Evolutionary conservation across 2,329 filamentous ascomycete genomes (phyloP).

Genomic region (Mycogone perniciosa): DNA sequence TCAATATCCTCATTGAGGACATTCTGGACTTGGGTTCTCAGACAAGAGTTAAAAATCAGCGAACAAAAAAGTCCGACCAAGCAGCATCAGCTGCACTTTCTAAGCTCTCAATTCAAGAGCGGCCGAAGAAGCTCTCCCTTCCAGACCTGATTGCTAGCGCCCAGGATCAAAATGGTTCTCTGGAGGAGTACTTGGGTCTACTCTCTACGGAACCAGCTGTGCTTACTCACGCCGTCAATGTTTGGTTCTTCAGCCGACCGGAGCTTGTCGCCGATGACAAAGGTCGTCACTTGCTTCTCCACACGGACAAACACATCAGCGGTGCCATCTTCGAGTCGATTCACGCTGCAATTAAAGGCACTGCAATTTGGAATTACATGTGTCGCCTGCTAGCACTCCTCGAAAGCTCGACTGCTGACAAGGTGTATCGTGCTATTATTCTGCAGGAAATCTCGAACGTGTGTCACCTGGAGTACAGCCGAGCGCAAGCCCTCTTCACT

Average conservation of each 20-base stretch:
- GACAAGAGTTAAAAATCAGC: conserved; percentile 16
- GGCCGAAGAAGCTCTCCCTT: conserved; percentile 24
- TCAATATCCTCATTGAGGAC: conserved; percentile 37
- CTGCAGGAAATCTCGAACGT: conserved; percentile 42
- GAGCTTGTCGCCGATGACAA: conserved; percentile 40
- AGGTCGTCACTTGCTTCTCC: conserved; percentile 30
- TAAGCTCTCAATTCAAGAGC: conserved; percentile 17
- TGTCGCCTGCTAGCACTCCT: conserved; percentile 30
- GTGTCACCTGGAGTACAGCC: conserved; percentile 37
- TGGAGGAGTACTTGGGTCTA: conserved; percentile 31
- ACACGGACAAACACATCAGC: conserved; percentile 38
- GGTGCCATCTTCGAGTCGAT: conserved; percentile 36
- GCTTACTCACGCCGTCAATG: conserved; percentile 28
- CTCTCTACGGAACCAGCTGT: conserved; percentile 27
- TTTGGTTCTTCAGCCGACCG: conserved; percentile 33
- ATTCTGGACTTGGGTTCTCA: conserved; percentile 35
- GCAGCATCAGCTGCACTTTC: neutral
- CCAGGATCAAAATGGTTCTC: conserved; percentile 26
- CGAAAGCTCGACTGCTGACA: conserved; percentile 19
- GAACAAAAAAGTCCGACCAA: conserved; percentile 13
- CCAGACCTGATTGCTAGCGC: conserved; percentile 25
- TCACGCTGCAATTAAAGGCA: conserved; percentile 27
- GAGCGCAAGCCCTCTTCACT: conserved; percentile 33
- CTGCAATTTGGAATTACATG: conserved; percentile 37
- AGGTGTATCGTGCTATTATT: conserved; percentile 27